Evolutionary conservation across 169 alveolate genomes (phyloP).

Genomic region (Eimeria sp.): DNA sequence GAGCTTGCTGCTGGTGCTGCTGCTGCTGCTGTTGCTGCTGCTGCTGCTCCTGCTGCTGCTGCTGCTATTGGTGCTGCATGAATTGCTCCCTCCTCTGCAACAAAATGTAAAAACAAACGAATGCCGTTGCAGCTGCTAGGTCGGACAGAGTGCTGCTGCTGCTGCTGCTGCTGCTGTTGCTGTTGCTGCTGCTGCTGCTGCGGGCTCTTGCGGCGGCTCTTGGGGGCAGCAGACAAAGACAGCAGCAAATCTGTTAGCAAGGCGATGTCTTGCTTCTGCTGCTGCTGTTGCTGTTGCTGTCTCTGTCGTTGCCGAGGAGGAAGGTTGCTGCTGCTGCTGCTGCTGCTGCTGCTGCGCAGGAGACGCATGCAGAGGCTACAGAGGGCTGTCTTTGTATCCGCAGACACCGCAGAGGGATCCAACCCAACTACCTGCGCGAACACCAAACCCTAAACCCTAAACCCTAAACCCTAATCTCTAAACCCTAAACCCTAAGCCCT

Average conservation of each 20-base stretch:
- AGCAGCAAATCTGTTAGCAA: neutral
- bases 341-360: neutral
- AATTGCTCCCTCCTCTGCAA: neutral
- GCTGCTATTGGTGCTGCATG: neutral
- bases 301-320: neutral
- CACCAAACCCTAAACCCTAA: constrained; percentile 2
- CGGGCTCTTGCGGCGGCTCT: constrained; percentile 22
- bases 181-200: constrained; percentile 9
- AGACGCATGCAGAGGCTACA: neutral
- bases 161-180: constrained; percentile 26
- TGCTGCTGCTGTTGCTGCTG: too few relatives aligned
- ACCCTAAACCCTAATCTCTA: neutral
- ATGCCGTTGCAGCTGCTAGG: constrained; percentile 18
- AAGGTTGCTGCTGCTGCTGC: constrained; percentile 12
- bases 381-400: neutral
- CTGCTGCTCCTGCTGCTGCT: too few relatives aligned
- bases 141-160: constrained; percentile 42
- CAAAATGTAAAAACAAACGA: neutral
- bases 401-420: neutral
- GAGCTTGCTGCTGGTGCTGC: neutral
- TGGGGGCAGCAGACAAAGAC: neutral
- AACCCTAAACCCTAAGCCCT: constrained; percentile 1
- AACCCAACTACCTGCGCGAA: neutral
- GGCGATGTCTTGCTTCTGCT: constrained; percentile 22
- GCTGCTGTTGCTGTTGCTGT: constrained; percentile 40